Evolutionary conservation across 257 asterid genomes (phyloP), one percentile per base, ranked within the genome.

Genomic region (Coffea eugenioides): DNA sequence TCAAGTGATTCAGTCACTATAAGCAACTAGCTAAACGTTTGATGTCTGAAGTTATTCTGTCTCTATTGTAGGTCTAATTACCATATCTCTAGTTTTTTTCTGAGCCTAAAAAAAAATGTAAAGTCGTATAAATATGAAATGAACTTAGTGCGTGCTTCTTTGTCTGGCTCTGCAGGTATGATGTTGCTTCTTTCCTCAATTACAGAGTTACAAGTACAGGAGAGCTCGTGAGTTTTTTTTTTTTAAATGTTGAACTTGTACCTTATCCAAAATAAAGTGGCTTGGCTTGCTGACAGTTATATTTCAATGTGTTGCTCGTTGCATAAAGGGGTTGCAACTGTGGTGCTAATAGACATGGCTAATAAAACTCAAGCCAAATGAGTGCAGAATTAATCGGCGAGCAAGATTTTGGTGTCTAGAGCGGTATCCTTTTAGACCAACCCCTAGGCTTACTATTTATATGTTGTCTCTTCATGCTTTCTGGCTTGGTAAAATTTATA

Each of bases 141-240:
- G 66, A 57, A 54, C 78, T 83, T 76, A 80, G 69, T 64, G 77
- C 39, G 61, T 41, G 69, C 62, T 71, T 71, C 57, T 36, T 85
- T 80, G 88, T 77, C 64, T 80, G 69, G 52, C 45, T 73, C 75
- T 80, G 84, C 82, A 96, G 99, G 99, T 96, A 88, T 76, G 99
- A 96, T 78, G 98, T 96, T 36, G 94, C 84, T 57, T 74, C 90
- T 70, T 96, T 96, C 86, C 89, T 91, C 88, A 88, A 62, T 86
- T 96, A 88, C 88, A 90, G 88, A 85, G 73, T 89, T 83, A 77
- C 83, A 31, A 2, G 46, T 84, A 74, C 89, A 5, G 99, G 97
- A 27, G 98, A 94, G 84, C 82, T 91, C 84, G 99, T 96, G 85
- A 84, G 80, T 78, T 66, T 80, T 66, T 82, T 39, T 51, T 31